Base-by-base conservation (phyloP, 805 yeast species). In the Cyberlindnera euphorbiae region DNA sequence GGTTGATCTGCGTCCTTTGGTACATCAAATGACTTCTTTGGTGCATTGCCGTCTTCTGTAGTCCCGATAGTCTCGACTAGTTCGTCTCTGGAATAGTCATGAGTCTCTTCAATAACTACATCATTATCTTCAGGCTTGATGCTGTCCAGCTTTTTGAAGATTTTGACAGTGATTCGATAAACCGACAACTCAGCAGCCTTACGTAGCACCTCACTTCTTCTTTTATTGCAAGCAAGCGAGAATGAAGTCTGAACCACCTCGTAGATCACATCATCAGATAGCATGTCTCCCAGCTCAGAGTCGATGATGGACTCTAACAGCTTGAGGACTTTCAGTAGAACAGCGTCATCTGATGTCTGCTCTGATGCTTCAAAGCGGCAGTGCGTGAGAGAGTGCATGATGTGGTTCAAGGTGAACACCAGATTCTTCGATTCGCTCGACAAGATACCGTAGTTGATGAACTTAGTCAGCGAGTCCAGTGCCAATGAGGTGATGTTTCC, bases 301-400 rank as follows among this genome's bases (percentile, higher is more conserved):
- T 70, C 66, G 12, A 88, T 69, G 12, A 89, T 69, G 16, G 63
- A 58, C 47, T 87, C 90, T 49, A 90, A 66, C 17, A 90, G 64
- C 29, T 82, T 68, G 44, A 93, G 73, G 15, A 93, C 95, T 53
- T 85, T 85, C 34, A 90, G 69, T 30, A 93, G 64, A 4, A 93
- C 90, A 0, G 94, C 84, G 56, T 93, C 98, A 62, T 93, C 97
- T 28, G 86, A 82, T 24, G 82, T 73, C 56, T 87, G 95, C 55
- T 89, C 96, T 0, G 93, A 82, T 3, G 96, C 96, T 64, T 93
- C 97, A 56, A 93, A 93, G 30, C 96, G 75, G 61, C 97, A 93
- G 56, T 87, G 96, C 1, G 97, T 85, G 44, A 93, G 69, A 0
- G 97, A 75, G 22, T 61, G 62, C 32, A 67, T 61, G 32, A 83